These are phyloP conservation scores for Asterophora lycoperdoides DNA, from an alignment of 768 basidiomycete species.

Conservation along the genomic window DNA sequence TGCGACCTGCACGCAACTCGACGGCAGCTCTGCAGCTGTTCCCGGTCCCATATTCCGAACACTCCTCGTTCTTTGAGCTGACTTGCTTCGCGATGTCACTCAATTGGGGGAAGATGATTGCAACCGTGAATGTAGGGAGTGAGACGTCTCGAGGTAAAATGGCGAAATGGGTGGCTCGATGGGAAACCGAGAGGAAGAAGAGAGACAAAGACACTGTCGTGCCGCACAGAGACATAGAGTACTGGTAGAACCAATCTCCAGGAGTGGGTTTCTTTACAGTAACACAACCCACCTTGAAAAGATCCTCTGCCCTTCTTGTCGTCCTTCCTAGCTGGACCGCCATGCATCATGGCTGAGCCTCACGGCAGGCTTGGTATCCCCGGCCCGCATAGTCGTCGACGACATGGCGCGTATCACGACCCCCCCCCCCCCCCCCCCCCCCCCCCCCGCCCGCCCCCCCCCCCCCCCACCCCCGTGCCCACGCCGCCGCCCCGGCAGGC, in stretches of 20 bases:
- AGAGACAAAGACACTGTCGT: slow-evolving; percentile 34
- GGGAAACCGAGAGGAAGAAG: slow-evolving; percentile 79
- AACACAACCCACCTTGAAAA: too few species aligned
- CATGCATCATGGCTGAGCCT: too few species aligned
- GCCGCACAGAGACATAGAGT: slow-evolving; percentile 41
- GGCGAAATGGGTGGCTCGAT: slow-evolving; percentile 82
- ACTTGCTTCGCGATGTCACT: slow-evolving; percentile 93
- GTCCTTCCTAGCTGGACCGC: too few species aligned
- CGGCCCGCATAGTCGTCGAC: too few species aligned
- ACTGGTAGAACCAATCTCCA: slow-evolving; percentile 35
- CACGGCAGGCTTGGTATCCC: too few species aligned
- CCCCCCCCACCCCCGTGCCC: too few species aligned
- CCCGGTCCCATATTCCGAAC: slow-evolving; percentile 91
- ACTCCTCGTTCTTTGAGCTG: slow-evolving; percentile 92
- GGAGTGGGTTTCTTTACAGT: too few species aligned
- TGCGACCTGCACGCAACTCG: slow-evolving; percentile 69
- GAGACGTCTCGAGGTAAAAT: slow-evolving; percentile 77
- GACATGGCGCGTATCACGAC: too few species aligned
- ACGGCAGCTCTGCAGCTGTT: slow-evolving; percentile 67
- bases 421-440: too few species aligned
- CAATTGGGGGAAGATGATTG: slow-evolving; percentile 84
- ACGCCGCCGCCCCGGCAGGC: too few species aligned
- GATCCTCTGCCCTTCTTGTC: too few species aligned
- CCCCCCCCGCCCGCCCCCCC: too few species aligned
- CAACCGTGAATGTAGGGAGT: slow-evolving; percentile 88